Conservation (phyloP, 176 grass and related monocot species). For the Carex cristatella region DNA sequence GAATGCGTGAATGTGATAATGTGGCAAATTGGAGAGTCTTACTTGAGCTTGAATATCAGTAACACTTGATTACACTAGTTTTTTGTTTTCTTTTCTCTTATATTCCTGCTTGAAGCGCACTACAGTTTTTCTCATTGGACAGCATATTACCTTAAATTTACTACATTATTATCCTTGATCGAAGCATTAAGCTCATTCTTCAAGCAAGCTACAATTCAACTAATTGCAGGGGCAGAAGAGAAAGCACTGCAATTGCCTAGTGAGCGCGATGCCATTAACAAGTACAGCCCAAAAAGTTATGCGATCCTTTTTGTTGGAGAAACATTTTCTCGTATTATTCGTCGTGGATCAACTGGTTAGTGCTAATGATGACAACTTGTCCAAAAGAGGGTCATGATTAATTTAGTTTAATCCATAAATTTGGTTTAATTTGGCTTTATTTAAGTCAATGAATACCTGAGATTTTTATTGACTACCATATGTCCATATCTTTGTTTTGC, state of each 20-base stretch:
- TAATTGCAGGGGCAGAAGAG: slow-evolving; percentile 69
- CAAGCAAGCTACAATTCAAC: slow-evolving; percentile 50
- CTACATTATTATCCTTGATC: slow-evolving; percentile 38
- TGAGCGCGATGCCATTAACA: slow-evolving; percentile 30
- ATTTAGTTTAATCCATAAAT: slow-evolving; percentile 20
- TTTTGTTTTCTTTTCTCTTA: background rate
- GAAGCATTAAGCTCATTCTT: slow-evolving; percentile 69
- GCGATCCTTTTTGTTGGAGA: slow-evolving; percentile 71
- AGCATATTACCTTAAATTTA: background rate
- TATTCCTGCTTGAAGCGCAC: background rate
- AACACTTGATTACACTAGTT: background rate
- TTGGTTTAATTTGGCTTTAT: background rate
- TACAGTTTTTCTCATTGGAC: background rate
- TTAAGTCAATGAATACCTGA: background rate
- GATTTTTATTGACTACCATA: background rate
- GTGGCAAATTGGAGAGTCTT: background rate
- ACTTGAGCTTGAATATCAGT: background rate
- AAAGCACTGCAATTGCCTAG: slow-evolving; percentile 21
- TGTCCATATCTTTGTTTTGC: background rate
- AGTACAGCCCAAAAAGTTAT: slow-evolving; percentile 23
- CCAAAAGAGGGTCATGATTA: slow-evolving; percentile 17
- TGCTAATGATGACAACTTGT: slow-evolving; percentile 7
- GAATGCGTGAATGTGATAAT: background rate
- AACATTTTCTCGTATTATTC: slow-evolving; percentile 81
- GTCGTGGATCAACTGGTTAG: slow-evolving; percentile 79